Evolutionary conservation across 2,329 filamentous ascomycete genomes (phyloP).

Genomic region (Trichoderma atroviride): DNA sequence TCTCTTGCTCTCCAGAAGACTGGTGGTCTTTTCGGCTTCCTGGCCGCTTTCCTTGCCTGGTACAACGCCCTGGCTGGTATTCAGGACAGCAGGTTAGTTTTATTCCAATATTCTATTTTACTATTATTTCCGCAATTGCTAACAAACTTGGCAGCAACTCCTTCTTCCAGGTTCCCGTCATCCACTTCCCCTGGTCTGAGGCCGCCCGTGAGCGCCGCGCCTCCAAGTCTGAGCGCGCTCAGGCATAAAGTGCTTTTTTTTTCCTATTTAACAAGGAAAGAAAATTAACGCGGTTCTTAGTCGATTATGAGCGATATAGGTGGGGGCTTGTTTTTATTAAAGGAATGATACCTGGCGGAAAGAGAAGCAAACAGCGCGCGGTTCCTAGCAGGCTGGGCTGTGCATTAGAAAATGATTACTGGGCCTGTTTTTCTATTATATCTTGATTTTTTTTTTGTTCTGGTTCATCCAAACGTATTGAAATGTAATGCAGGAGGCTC

Average conservation of each 20-base stretch:
- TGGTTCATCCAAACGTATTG: slow-evolving; percentile 17
- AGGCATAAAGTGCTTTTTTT: slow-evolving; percentile 27
- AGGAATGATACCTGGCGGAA: slow-evolving; percentile 23
- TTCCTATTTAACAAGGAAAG: neutral
- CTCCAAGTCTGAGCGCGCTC: slow-evolving; percentile 45
- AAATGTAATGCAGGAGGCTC: slow-evolving; percentile 19
- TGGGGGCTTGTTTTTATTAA: neutral
- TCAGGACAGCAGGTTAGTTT: slow-evolving; percentile 66
- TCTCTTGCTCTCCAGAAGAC: slow-evolving; percentile 62
- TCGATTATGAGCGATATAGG: slow-evolving; percentile 22
- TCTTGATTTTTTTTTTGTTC: slow-evolving; percentile 5
- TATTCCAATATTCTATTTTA: neutral
- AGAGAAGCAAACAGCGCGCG: slow-evolving; percentile 1
- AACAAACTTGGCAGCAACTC: slow-evolving; percentile 62
- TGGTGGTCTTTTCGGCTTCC: slow-evolving; percentile 77
- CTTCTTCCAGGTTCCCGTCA: slow-evolving; percentile 90
- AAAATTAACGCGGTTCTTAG: neutral
- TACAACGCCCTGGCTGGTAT: slow-evolving; percentile 85
- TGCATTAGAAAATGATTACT: slow-evolving; percentile 4
- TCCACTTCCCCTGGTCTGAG: slow-evolving; percentile 93
- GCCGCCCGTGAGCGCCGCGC: slow-evolving; percentile 65
- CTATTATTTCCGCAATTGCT: slow-evolving; percentile 31
- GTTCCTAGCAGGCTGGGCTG: slow-evolving; percentile 22
- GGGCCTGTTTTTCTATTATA: neutral
- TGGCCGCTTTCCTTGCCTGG: slow-evolving; percentile 82